Percentiles rank a stretch among this genome's conserved stretches.
These are phyloP conservation scores for Globisporangium parvum DNA, from an alignment of 352 stramenopile genomes.

Conservation along the genomic window DNA sequence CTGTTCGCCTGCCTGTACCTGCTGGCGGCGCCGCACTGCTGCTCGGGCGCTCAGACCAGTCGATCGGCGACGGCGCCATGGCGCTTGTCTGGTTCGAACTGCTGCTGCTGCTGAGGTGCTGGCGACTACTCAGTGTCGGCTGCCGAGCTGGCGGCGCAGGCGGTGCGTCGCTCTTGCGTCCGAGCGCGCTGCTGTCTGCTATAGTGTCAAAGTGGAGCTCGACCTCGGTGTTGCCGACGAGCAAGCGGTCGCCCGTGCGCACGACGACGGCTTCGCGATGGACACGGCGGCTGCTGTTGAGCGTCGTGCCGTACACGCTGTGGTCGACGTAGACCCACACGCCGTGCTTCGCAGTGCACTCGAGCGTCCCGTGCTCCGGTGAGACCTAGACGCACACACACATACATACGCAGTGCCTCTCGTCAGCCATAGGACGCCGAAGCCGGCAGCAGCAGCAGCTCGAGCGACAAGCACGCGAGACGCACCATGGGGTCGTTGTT, in stretches of 20 bases:
- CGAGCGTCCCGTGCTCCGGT: slow-evolving; percentile 39
- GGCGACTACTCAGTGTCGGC: not conserved
- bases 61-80: slow-evolving; percentile 11
- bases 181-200: slow-evolving; percentile 2
- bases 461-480: not conserved
- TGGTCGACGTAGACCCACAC: slow-evolving; percentile 81
- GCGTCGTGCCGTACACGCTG: slow-evolving; percentile 36
- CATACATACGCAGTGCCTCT: not conserved
- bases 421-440: not conserved
- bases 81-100: not conserved
- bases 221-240: slow-evolving; percentile 52
- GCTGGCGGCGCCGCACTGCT: not conserved
- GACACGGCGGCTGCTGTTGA: slow-evolving; percentile 33
- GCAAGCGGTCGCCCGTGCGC: slow-evolving; percentile 44
- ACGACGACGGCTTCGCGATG: slow-evolving; percentile 52
- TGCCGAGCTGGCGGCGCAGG: not conserved
- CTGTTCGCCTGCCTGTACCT: not conserved
- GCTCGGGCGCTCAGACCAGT: not conserved
- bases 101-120: not conserved
- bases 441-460: too few species aligned
- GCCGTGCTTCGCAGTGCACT: slow-evolving; percentile 34
- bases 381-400: slow-evolving; percentile 2
- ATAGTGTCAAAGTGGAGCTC: slow-evolving; percentile 20
- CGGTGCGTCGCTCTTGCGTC: slow-evolving; percentile 1
- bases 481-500: slow-evolving; percentile 13